Evolutionary conservation across 176 grass and related monocot species (phyloP).

Genomic region (Rhynchospora pubera): DNA sequence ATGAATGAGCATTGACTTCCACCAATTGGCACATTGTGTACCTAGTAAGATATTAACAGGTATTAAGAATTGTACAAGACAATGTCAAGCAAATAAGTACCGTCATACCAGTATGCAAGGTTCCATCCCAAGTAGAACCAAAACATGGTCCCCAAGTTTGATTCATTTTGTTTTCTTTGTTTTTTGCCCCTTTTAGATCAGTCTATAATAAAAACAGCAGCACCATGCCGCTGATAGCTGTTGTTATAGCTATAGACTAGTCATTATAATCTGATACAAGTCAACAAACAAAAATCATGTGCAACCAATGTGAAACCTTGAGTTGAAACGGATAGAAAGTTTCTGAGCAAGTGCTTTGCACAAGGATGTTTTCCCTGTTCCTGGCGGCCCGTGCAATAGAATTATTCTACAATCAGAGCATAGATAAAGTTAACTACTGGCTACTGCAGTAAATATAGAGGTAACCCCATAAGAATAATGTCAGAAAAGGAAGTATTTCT

Average conservation of each 20-base stretch:
- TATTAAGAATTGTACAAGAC: not conserved
- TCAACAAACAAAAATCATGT: conserved; percentile 7
- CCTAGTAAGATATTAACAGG: conserved; percentile 36
- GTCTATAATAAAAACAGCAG: not conserved
- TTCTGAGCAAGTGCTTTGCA: conserved; percentile 99
- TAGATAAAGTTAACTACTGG: conserved; percentile 14
- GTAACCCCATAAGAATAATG: not conserved
- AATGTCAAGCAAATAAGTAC: not conserved
- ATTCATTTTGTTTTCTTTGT: not conserved
- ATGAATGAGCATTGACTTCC: conserved; percentile 98
- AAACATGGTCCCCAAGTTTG: not conserved
- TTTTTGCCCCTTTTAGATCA: not conserved
- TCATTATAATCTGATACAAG: not conserved
- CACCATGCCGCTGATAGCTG: not conserved
- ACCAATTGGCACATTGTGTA: conserved; percentile 86
- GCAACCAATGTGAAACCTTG: conserved; percentile 44
- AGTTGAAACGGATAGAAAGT: conserved; percentile 86
- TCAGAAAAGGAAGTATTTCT: not conserved
- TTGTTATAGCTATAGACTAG: not conserved
- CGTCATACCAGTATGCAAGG: not conserved
- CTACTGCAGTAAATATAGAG: conserved; percentile 11
- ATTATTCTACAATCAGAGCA: conserved; percentile 63
- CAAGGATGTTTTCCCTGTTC: conserved; percentile 97
- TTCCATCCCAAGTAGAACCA: not conserved
- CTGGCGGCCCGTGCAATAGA: conserved; percentile 97